Evolutionary conservation across 179 eudicot genomes (phyloP), one percentile per base, ranked within the genome.

Genomic region (Spinacia oleracea): DNA sequence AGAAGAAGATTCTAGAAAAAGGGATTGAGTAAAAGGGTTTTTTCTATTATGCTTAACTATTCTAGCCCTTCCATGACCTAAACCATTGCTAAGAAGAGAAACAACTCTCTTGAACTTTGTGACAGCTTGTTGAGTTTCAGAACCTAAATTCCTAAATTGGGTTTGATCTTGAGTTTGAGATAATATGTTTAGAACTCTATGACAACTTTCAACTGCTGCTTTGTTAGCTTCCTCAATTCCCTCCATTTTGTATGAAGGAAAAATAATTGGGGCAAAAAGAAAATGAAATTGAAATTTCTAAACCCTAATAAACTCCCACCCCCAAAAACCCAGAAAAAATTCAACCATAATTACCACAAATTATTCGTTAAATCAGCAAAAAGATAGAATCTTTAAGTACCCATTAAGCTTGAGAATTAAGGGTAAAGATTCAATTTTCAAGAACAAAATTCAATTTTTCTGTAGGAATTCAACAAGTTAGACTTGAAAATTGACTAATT

Each of bases 31-130:
- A n/a, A 85, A 77, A 75, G 83, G 83, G 64, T 76, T 53, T 14
- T 82, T 70, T 50, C 66, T 83, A 46, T 82, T 46, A 72, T 82
- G 82, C 76, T 84, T 89, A 65, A 77, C 74, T 68, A 86, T 87
- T 72, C 92, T 87, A 65, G 90, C 90, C 77, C 94, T 88, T 12
- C 85, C 90, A 86, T 88, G 91, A 35, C 92, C 93, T 48, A 84
- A 25, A 31, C 81, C 79, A 43, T 85, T 74, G 81, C 85, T 80
- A 58, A 92, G 89, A 51, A 87, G 86, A 64, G 94, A 84, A 9
- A 88, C 88, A 70, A 92, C 92, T 77, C 83, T 86, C 83, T 86
- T 90, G 85, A 92, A 89, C 76, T 83, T 86, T 35, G 72, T 67
- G 76, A 92, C 94, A 76, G 87, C 86, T 78, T 89, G 84, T 53